Evolutionary conservation across 2,329 filamentous ascomycete species (phyloP), one percentile per base, ranked within the genome.

Genomic region (Alternaria novae-zelandiae): DNA sequence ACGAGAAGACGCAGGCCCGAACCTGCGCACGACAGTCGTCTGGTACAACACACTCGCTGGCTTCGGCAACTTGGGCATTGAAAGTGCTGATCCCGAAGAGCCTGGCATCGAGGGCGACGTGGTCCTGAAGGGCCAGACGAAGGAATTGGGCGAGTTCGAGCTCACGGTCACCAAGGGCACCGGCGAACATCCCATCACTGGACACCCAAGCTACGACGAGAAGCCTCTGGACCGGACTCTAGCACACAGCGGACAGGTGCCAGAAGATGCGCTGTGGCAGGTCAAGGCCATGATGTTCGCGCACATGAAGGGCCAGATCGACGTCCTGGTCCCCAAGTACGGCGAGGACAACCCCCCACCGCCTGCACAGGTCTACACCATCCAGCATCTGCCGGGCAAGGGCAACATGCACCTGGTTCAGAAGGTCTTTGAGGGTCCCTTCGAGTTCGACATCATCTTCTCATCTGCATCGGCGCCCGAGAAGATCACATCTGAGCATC

Each of bases 381-480:
- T 98, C 57, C 81, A 85, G 47, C 91, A 97, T 77, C 80, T 82
- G 30, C 89, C 91, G 3, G 88, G 87, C 6, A 73, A 81, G 12
- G 95, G 94, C 28, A 98, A 98, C 74, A 82, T 93, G 13, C 95
- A 99, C 68, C 82, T 97, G 44, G 86, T 98, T 15, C 93, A 99
- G 80, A 97, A 97, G 82, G 88, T 94, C 3, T 98, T 97, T 72
- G 88, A 94, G 72, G 95, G 96, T 2, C 80, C 90, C 2, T 99
- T 98, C 74, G 93, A 90, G 83, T 98, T 98, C 71, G 96, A 98
- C 77, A 86, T 98, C 57, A 85, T 98, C 53, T 97, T 94, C 82
- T 93, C 92, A 5, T 97, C 94, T 63, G 89, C 83, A 13, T 94
- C 92, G 17, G 87, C 89, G 3, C 80, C 83, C 2, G 72, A 82